phyloP scores from a whole-genome alignment of 805 yeast species.

The Teunomyces pallodes region DNA sequence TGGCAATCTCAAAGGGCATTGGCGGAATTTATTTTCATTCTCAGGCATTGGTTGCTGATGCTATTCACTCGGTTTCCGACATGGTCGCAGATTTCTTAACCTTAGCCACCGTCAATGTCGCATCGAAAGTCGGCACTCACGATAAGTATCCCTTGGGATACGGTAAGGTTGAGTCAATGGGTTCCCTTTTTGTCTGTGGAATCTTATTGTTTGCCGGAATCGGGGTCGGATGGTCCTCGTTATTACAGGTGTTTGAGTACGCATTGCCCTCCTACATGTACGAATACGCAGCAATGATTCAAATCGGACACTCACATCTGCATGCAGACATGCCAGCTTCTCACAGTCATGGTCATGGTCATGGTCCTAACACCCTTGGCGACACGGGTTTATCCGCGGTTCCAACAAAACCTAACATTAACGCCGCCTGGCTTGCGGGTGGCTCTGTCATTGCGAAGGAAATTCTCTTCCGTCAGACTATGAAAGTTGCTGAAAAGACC shows the following conservation, averaged over 20 bases:
- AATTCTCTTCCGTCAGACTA: constrained; percentile 80
- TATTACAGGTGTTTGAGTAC: constrained; percentile 66
- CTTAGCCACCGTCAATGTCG: constrained; percentile 79
- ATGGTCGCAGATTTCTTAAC: constrained; percentile 87
- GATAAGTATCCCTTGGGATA: constrained; percentile 78
- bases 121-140: constrained; percentile 55
- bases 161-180: constrained; percentile 91
- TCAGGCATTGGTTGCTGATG: constrained; percentile 90
- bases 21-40: constrained; percentile 95
- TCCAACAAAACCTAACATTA: constrained; percentile 51
- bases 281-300: constrained; percentile 50
- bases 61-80: constrained; percentile 90
- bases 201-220: constrained; percentile 84
- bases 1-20: constrained; percentile 81
- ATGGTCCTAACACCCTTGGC: neutral
- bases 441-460: constrained; percentile 87
- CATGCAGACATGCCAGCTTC: constrained; percentile 14
- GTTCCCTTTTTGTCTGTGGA: constrained; percentile 83
- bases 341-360: constrained; percentile 26
- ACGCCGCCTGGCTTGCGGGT: constrained; percentile 95
- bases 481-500: constrained; percentile 70
- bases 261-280: constrained; percentile 59
- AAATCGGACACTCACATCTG: constrained; percentile 51
- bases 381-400: neutral
- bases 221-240: constrained; percentile 85